phyloP scores from a whole-genome alignment of 2,329 filamentous ascomycete species.

The Botryotinia calthae region DNA sequence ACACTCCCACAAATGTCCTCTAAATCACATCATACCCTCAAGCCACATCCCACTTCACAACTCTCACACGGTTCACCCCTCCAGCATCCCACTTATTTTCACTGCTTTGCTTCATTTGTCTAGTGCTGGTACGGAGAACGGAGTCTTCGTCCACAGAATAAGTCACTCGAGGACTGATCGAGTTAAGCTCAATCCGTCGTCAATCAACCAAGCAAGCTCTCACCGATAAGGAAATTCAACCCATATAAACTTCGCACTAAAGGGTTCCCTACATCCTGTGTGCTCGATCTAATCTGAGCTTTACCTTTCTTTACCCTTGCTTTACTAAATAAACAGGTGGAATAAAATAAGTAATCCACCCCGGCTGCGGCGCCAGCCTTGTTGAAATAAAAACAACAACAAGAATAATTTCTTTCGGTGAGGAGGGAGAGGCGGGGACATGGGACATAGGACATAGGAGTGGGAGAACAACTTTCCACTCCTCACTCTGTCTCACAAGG shows the following conservation, averaged over 20 bases:
- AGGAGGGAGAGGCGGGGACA: not conserved
- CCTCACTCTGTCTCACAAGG: not conserved
- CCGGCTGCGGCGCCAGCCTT: conserved; percentile 15
- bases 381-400: not conserved
- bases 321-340: not conserved
- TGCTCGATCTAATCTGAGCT: not conserved
- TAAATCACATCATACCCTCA: not conserved
- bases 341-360: not conserved
- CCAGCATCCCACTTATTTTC: not conserved
- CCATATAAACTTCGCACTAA: not conserved
- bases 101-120: not conserved
- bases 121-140: not conserved
- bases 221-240: conserved; percentile 6
- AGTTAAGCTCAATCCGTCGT: not conserved
- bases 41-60: not conserved
- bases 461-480: not conserved
- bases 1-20: not conserved
- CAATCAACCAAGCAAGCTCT: not conserved
- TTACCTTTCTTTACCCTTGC: not conserved
- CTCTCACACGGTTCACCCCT: not conserved
- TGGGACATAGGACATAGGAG: not conserved
- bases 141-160: too few species aligned
- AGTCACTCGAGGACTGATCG: not conserved
- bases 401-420: not conserved
- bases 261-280: not conserved